A percentile compares a stretch with the other conserved stretches of the same genome.
Evolutionary conservation across 768 basidiomycete genomes (phyloP).

Genomic region (Filobasidium wieringae): DNA sequence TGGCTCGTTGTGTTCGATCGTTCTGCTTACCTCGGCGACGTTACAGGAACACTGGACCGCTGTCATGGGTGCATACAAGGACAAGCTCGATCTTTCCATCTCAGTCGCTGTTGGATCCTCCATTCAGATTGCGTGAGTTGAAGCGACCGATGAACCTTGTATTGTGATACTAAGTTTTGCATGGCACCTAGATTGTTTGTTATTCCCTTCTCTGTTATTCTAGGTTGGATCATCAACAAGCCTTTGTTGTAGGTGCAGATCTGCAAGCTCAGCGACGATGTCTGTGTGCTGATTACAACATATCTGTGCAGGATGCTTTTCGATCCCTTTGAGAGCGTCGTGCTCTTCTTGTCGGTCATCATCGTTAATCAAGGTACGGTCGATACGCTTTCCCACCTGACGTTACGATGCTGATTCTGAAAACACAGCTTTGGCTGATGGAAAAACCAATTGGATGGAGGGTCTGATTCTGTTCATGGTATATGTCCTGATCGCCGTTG

Average conservation of each 20-base stretch:
- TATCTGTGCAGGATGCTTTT: conserved; percentile 63
- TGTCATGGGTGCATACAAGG: conserved; percentile 77
- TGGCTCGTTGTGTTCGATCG: too few relatives aligned
- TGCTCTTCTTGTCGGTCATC: conserved; percentile 45
- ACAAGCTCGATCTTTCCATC: conserved; percentile 71
- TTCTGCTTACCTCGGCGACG: too few relatives aligned
- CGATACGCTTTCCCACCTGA: background rate
- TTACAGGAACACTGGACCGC: conserved; percentile 73
- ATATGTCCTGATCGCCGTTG: conserved; percentile 18
- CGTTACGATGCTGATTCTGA: background rate
- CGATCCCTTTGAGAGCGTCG: conserved; percentile 77
- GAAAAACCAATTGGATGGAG: conserved; percentile 10
- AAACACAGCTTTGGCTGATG: background rate
- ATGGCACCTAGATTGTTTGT: conserved; percentile 12
- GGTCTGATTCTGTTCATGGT: conserved; percentile 16
- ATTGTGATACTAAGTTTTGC: conserved; percentile 40
- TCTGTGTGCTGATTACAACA: conserved; percentile 1
- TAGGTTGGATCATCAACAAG: conserved; percentile 73
- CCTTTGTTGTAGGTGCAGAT: conserved; percentile 32
- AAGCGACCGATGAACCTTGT: background rate
- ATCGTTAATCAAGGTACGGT: conserved; percentile 61
- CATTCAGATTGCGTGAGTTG: conserved; percentile 47
- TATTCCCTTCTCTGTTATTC: conserved; percentile 51
- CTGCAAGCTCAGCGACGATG: background rate
- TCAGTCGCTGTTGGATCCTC: conserved; percentile 83